phyloP scores from a whole-genome alignment of 768 basidiomycete species.

The Suillus variegatus region DNA sequence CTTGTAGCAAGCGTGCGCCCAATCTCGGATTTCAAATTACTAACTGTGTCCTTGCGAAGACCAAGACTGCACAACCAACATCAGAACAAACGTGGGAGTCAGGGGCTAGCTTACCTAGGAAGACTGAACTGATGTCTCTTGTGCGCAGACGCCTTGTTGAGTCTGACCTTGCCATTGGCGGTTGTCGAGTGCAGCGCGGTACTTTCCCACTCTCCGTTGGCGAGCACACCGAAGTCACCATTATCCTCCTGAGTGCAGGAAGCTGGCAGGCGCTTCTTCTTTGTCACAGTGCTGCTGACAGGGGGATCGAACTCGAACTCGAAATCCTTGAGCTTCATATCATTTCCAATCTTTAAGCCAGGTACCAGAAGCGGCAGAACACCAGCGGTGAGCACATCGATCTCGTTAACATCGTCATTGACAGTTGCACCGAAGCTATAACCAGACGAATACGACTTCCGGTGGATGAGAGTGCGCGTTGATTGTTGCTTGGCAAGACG shows the following conservation, averaged over 20 bases:
- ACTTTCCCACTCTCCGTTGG: slow-evolving; percentile 48
- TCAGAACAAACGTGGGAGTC: background rate
- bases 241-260: slow-evolving; percentile 12
- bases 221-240: slow-evolving; percentile 32
- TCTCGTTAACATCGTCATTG: slow-evolving; percentile 55
- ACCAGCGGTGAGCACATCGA: slow-evolving; percentile 70
- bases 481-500: slow-evolving; percentile 48
- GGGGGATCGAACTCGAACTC: slow-evolving; percentile 40
- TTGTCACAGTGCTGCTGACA: slow-evolving; percentile 33
- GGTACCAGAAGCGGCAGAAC: slow-evolving; percentile 69
- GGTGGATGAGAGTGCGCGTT: slow-evolving; percentile 50
- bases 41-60: slow-evolving; percentile 59
- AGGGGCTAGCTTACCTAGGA: slow-evolving; percentile 51
- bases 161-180: slow-evolving; percentile 36
- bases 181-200: slow-evolving; percentile 66
- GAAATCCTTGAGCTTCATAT: slow-evolving; percentile 54
- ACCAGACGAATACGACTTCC: slow-evolving; percentile 65
- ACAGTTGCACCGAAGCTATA: slow-evolving; percentile 62
- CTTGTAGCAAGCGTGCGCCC: slow-evolving; percentile 48
- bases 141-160: slow-evolving; percentile 52
- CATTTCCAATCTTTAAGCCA: slow-evolving; percentile 57
- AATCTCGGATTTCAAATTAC: slow-evolving; percentile 60
- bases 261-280: slow-evolving; percentile 31
- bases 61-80: slow-evolving; percentile 46
- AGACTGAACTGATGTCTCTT: slow-evolving; percentile 67